Evolutionary conservation across 768 basidiomycete species (phyloP).

Genomic region (Boletales sp.): DNA sequence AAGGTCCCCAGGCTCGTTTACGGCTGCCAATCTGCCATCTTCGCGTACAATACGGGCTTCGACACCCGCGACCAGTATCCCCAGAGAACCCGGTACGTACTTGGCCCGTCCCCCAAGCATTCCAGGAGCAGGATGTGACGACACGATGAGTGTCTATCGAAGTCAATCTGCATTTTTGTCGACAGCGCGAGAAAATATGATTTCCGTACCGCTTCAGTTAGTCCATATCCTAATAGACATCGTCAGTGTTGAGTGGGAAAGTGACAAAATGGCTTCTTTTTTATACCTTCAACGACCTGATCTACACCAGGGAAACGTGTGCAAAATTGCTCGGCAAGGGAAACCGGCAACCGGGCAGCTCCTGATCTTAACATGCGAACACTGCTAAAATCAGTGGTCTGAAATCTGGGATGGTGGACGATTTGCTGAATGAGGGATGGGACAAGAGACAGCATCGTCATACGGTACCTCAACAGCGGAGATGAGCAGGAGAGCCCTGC

Average conservation of each 20-base stretch:
- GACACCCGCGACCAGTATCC: conserved; percentile 59
- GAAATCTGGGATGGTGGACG: conserved; percentile 47
- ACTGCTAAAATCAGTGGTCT: conserved; percentile 50
- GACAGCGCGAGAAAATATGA: not conserved
- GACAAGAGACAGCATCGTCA: conserved; percentile 48
- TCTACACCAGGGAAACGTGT: conserved; percentile 34
- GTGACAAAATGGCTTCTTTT: not conserved
- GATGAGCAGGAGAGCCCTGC: not conserved
- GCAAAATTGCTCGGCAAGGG: conserved; percentile 42
- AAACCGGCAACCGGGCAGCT: conserved; percentile 64
- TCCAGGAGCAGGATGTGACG: conserved; percentile 43
- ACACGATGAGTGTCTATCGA: conserved; percentile 52
- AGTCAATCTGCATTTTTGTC: not conserved
- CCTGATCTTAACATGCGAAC: conserved; percentile 46
- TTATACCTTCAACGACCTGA: conserved; percentile 44
- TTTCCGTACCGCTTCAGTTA: conserved; percentile 58
- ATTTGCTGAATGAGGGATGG: conserved; percentile 67
- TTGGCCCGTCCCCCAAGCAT: conserved; percentile 43
- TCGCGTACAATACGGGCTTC: conserved; percentile 61
- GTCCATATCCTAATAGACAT: conserved; percentile 54
- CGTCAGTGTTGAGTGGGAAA: conserved; percentile 2
- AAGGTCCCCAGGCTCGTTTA: conserved; percentile 64
- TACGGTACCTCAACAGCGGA: conserved; percentile 43
- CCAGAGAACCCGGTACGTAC: conserved; percentile 42
- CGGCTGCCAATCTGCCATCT: conserved; percentile 50